Base-by-base conservation (phyloP, 2,329 filamentous ascomycete genomes). In the Periconia digitata region DNA sequence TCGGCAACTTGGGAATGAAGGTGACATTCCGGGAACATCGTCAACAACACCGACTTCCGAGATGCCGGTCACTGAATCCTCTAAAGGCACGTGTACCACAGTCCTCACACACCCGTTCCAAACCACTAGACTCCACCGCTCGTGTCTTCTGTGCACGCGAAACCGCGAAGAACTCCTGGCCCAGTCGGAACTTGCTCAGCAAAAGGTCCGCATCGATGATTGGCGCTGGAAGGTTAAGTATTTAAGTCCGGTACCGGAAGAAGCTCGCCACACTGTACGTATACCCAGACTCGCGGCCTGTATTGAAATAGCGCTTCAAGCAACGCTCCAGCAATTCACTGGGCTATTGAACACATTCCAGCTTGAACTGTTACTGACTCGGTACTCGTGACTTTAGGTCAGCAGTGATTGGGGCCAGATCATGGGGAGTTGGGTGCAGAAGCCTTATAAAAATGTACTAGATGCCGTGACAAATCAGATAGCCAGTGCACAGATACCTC, bases 181-280 rank as follows among this genome's bases (percentile, higher is more conserved):
- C 16, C 32, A 24, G 1, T 23, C 38, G 21, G 46, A 18, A 36
- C 35, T 34, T 5, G 34, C 29, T 21, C 55, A 66, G 36, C 55
- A 69, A 8, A 43, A 42, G 32, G 63, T 74, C 27, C 54, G 60
- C 24, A 70, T 69, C 46, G 67, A 74, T 40, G 70, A 73, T 35
- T 70, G 67, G 67, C 62, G 61, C 46, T 74, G 73, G 73, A 72
- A 70, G 49, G 71, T 74, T 47, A 69, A 59, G 49, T 74, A 75
- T 49, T 59, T 49, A 46, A 56, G 50, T 48, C 62, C 46, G 53
- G 64, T 47, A n/a, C 22, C 12, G 45, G 71, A 54, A 57, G 57
- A 58, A 60, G 62, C 60, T 42, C 47, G 40, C 46, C 63, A 46
- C 55, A 56, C 44, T 47, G 51, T n/a, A n/a, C n/a, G n/a, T n/a